phyloP scores from a whole-genome alignment of 768 basidiomycete species.

The Suillus variegatus region DNA sequence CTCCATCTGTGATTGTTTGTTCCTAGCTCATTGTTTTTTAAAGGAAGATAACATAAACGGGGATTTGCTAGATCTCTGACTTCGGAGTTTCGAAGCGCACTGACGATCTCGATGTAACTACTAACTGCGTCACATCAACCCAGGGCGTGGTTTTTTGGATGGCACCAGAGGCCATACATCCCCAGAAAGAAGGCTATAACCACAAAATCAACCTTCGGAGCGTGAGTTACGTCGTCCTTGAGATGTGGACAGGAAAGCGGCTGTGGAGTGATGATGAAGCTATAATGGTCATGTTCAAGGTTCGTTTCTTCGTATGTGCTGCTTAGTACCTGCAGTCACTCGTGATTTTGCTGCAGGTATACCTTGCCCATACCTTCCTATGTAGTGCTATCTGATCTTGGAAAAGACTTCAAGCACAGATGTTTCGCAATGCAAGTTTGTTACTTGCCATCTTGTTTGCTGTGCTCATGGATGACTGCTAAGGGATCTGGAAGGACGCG shows the following conservation, averaged over 20 bases:
- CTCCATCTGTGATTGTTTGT: neutral
- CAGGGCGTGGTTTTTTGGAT: slow-evolving; percentile 99
- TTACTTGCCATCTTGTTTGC: neutral
- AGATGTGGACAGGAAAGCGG: slow-evolving; percentile 96
- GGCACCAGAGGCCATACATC: slow-evolving; percentile 93
- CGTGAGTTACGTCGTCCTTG: slow-evolving; percentile 95
- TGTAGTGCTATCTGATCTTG: slow-evolving; percentile 70
- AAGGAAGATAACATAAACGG: slow-evolving; percentile 97
- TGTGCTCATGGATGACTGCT: slow-evolving; percentile 8
- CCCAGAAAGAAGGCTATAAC: slow-evolving; percentile 88
- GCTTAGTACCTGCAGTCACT: neutral
- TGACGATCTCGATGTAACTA: slow-evolving; percentile 66
- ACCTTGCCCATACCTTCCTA: slow-evolving; percentile 88
- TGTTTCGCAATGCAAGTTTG: slow-evolving; percentile 85
- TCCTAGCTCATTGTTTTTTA: slow-evolving; percentile 36
- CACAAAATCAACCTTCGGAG: slow-evolving; percentile 99
- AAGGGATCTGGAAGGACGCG: slow-evolving; percentile 84
- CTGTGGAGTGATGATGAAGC: slow-evolving; percentile 93
- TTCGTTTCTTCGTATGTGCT: slow-evolving; percentile 31
- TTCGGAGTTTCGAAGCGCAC: slow-evolving; percentile 97
- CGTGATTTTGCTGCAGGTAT: slow-evolving; percentile 53
- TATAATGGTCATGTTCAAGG: slow-evolving; percentile 94
- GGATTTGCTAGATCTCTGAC: slow-evolving; percentile 96
- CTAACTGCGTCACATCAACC: slow-evolving; percentile 83
- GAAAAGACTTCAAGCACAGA: slow-evolving; percentile 81